Evolutionary conservation across 2,329 filamentous ascomycete genomes (phyloP).

Genomic region (Phaeomoniella chlamydospora): DNA sequence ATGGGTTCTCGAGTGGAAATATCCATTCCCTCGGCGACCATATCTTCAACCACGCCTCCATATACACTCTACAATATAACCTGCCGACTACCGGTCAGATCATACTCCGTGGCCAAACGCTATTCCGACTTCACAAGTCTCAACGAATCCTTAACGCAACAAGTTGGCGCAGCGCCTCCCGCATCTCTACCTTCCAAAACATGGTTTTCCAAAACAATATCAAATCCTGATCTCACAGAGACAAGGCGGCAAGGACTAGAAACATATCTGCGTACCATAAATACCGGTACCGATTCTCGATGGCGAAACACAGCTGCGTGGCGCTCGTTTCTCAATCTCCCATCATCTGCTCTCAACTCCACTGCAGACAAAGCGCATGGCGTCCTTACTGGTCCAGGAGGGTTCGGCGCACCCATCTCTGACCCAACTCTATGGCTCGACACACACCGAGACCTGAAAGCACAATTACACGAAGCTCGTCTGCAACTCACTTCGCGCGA

Average conservation of each 20-base stretch:
- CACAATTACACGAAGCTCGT: conserved; percentile 44
- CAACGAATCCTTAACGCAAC: conserved; percentile 33
- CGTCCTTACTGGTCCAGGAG: conserved; percentile 23
- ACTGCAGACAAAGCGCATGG: conserved; percentile 21
- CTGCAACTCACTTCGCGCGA: conserved; percentile 45
- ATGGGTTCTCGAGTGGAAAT: conserved; percentile 31
- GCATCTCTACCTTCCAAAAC: conserved; percentile 41
- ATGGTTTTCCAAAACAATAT: conserved; percentile 44
- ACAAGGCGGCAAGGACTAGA: conserved; percentile 42
- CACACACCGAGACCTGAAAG: conserved; percentile 44
- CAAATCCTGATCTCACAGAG: conserved; percentile 41
- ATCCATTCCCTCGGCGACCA: conserved; percentile 32
- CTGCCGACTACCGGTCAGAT: conserved; percentile 45
- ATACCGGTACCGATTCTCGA: conserved; percentile 37
- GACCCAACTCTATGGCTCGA: conserved; percentile 49
- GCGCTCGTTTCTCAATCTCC: conserved; percentile 44
- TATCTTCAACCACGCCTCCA: conserved; percentile 33
- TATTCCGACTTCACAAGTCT: conserved; percentile 50
- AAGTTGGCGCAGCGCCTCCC: conserved; percentile 38
- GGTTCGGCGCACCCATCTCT: conserved; percentile 21
- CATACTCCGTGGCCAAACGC: conserved; percentile 44
- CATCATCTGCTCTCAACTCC: conserved; percentile 19
- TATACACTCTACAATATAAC: conserved; percentile 49
- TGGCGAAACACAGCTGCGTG: conserved; percentile 45
- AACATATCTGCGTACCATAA: conserved; percentile 43